phyloP scores from a whole-genome alignment of 768 basidiomycete species.

The Trametes elegans region DNA sequence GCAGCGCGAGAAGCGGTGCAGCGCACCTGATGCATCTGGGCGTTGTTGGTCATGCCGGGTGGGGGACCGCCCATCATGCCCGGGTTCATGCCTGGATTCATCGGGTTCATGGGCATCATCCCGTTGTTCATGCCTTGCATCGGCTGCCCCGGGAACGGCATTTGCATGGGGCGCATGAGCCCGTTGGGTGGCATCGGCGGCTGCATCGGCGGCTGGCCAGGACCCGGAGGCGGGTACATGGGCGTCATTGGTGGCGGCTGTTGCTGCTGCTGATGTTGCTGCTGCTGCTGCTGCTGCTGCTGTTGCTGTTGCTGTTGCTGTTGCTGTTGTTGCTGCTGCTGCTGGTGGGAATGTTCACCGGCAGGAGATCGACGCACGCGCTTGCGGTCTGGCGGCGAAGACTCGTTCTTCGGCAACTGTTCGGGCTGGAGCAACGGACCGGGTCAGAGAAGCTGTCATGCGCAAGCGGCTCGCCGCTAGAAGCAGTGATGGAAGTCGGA shows the following conservation, averaged over 20 bases:
- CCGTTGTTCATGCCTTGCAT: constrained; percentile 31
- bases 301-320: constrained; percentile 24
- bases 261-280: constrained; percentile 29
- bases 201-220: constrained; percentile 27
- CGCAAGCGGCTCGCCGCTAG: no score
- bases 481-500: no score
- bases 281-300: constrained; percentile 28
- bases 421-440: constrained; percentile 24
- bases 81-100: constrained; percentile 33
- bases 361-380: constrained; percentile 32
- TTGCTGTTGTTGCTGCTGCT: constrained; percentile 32
- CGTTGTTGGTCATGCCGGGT: constrained; percentile 33
- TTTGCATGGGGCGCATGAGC: constrained; percentile 37
- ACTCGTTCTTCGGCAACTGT: constrained; percentile 29
- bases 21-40: constrained; percentile 34
- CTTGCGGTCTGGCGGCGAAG: constrained; percentile 34
- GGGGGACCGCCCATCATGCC: constrained; percentile 38
- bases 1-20: neutral
- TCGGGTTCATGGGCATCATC: constrained; percentile 31
- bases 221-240: constrained; percentile 32
- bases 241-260: constrained; percentile 39
- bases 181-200: constrained; percentile 41
- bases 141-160: constrained; percentile 32
- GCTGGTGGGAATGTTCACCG: constrained; percentile 23
- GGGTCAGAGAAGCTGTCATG: constrained; percentile 7